Percentiles rank a stretch among this genome's conserved stretches.
These are phyloP conservation scores for Coemansia sp. DNA, from an alignment of 192 early-diverging fungal genomes.

Conservation along the genomic window DNA sequence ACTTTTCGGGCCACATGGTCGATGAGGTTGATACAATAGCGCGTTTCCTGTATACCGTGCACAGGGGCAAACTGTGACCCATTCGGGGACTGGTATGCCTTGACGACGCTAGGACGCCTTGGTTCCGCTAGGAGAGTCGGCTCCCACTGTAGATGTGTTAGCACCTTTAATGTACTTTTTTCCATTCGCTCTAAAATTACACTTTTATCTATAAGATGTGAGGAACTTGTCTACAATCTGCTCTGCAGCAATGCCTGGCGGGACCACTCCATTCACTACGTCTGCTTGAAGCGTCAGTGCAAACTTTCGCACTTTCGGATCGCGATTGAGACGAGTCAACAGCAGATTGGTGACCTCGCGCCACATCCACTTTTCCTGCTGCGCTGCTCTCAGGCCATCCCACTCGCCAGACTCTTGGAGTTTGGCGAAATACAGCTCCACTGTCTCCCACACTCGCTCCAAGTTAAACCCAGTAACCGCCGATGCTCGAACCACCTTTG, in stretches of 20 bases:
- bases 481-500: slow-evolving; percentile 38
- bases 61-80: slow-evolving; percentile 29
- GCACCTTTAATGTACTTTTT: background rate
- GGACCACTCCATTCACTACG: slow-evolving; percentile 14
- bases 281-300: slow-evolving; percentile 14
- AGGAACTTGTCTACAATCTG: slow-evolving; percentile 31
- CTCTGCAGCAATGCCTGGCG: slow-evolving; percentile 36
- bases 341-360: slow-evolving; percentile 35
- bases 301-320: slow-evolving; percentile 8
- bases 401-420: slow-evolving; percentile 28
- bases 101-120: too few relatives aligned
- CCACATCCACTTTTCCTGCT: slow-evolving; percentile 49
- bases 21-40: slow-evolving; percentile 57
- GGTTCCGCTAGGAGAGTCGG: too few relatives aligned
- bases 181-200: background rate
- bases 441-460: slow-evolving; percentile 35
- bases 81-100: too few relatives aligned
- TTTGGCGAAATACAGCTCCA: slow-evolving; percentile 20
- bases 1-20: slow-evolving; percentile 41
- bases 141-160: too few relatives aligned
- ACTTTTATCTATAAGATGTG: background rate
- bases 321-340: slow-evolving; percentile 10
- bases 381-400: slow-evolving; percentile 28
- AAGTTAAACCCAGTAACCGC: slow-evolving; percentile 35
- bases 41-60: slow-evolving; percentile 50